A percentile compares a stretch with the other conserved stretches of the same genome.
Evolutionary conservation across 805 yeast genomes (phyloP).

Genomic region (Gaillardinia entomophila): DNA sequence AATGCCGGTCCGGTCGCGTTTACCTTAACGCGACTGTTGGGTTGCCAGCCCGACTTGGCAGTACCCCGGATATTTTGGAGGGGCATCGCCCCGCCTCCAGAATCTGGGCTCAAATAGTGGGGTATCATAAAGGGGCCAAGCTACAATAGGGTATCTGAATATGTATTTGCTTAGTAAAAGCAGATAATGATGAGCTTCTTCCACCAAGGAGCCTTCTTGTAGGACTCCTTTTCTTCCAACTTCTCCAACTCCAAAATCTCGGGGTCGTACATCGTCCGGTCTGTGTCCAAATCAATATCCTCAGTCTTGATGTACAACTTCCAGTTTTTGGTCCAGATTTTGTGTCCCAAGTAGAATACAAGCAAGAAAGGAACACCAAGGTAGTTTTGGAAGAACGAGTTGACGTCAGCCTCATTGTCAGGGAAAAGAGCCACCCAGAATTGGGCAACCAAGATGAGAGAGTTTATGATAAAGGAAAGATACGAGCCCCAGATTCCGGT

Average conservation of each 20-base stretch:
- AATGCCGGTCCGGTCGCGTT: too few relatives aligned
- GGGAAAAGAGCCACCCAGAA: slow-evolving; percentile 43
- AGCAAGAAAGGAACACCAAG: slow-evolving; percentile 18
- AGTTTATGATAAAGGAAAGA: slow-evolving; percentile 18
- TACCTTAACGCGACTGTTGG: too few relatives aligned
- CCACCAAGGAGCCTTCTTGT: background rate
- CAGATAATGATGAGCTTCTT: background rate
- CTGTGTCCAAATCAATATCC: slow-evolving; percentile 17
- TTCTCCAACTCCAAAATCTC: slow-evolving; percentile 19
- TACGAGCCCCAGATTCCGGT: slow-evolving; percentile 38
- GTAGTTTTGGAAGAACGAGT: slow-evolving; percentile 22
- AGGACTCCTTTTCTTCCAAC: slow-evolving; percentile 6
- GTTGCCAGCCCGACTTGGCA: too few relatives aligned
- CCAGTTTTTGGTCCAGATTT: slow-evolving; percentile 16
- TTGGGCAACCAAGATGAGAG: slow-evolving; percentile 34
- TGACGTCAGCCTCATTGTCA: slow-evolving; percentile 14
- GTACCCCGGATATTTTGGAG: too few relatives aligned
- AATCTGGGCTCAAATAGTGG: too few relatives aligned
- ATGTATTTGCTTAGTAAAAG: too few relatives aligned
- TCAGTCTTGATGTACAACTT: slow-evolving; percentile 11
- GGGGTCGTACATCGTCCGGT: slow-evolving; percentile 16
- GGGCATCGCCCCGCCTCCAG: too few relatives aligned
- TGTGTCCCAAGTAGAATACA: slow-evolving; percentile 18
- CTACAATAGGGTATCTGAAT: too few relatives aligned
- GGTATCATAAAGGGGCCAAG: too few relatives aligned